Evolutionary conservation across 2,329 filamentous ascomycete genomes (phyloP).

Genomic region (Coniochaeta hoffmannii): DNA sequence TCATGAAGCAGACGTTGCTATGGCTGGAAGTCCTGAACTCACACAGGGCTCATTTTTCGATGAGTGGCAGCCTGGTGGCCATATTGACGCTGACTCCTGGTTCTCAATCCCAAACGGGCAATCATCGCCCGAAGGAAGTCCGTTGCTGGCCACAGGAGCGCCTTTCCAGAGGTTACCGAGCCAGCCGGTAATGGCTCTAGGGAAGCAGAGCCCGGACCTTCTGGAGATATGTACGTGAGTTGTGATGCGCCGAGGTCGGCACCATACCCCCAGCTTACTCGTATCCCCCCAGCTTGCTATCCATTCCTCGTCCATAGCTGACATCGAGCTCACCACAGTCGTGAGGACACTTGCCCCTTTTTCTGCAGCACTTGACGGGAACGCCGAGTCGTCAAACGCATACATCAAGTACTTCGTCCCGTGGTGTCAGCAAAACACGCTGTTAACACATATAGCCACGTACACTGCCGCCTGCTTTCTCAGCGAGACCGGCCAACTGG

Average conservation of each 20-base stretch:
- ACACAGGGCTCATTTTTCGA: conserved; percentile 11
- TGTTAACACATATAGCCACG: conserved; percentile 39
- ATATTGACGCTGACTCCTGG: conserved; percentile 17
- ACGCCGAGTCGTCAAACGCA: conserved; percentile 31
- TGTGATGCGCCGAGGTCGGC: background rate
- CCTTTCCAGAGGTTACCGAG: background rate
- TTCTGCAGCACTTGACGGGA: conserved; percentile 42
- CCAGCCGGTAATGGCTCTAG: conserved; percentile 12
- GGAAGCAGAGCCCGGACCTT: conserved; percentile 38
- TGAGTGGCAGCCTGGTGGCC: conserved; percentile 5
- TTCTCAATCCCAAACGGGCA: conserved; percentile 13
- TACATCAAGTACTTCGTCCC: conserved; percentile 42
- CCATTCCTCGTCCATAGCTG: background rate
- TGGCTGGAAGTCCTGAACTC: conserved; percentile 16
- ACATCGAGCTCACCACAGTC: conserved; percentile 22
- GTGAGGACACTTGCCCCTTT: conserved; percentile 41
- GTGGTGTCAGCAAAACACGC: conserved; percentile 39
- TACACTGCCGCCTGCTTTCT: conserved; percentile 45
- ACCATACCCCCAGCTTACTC: background rate
- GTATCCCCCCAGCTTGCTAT: background rate
- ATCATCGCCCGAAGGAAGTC: background rate
- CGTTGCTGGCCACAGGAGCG: background rate
- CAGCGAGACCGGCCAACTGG: conserved; percentile 38
- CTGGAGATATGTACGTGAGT: conserved; percentile 35
- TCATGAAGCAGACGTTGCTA: conserved; percentile 21